These are phyloP conservation scores for Gamarada debralockiae DNA, from an alignment of 495 filamentous ascomycete species.

Conservation along the genomic window DNA sequence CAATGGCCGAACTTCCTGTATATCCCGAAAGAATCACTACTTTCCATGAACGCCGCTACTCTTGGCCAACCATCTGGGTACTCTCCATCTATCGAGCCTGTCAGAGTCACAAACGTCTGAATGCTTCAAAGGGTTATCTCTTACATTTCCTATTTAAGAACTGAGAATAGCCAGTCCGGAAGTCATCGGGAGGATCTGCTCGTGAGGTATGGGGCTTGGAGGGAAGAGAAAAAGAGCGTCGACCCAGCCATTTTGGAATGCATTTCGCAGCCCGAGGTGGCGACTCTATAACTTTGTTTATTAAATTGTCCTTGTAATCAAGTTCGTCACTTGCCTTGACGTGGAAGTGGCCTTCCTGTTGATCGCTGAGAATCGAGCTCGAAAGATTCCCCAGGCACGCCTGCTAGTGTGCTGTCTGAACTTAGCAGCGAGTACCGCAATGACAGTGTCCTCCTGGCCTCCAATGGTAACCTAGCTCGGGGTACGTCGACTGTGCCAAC, in stretches of 20 bases:
- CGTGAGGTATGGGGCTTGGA: not conserved
- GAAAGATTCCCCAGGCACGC: not conserved
- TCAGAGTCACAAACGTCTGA: not conserved
- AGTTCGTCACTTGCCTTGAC: not conserved
- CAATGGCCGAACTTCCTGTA: slow-evolving; percentile 9
- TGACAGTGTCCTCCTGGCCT: not conserved
- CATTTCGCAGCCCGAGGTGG: not conserved
- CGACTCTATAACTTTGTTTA: not conserved
- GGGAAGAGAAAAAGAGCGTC: not conserved
- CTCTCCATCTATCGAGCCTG: not conserved
- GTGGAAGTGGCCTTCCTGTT: not conserved
- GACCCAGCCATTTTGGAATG: not conserved
- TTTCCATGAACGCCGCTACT: slow-evolving; percentile 10
- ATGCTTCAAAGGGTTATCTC: not conserved
- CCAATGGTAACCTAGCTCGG: not conserved
- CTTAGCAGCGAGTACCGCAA: slow-evolving; percentile 6
- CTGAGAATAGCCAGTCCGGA: not conserved
- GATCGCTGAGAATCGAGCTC: not conserved
- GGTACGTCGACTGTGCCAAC: not conserved
- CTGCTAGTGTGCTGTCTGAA: slow-evolving; percentile 8
- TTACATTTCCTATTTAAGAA: not conserved
- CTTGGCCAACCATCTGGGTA: slow-evolving; percentile 11
- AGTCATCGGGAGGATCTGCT: not conserved
- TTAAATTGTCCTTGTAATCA: not conserved
- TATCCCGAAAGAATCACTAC: slow-evolving; percentile 7